Conservation (phyloP, 441 rosid species). For the Populus tomentosa region DNA sequence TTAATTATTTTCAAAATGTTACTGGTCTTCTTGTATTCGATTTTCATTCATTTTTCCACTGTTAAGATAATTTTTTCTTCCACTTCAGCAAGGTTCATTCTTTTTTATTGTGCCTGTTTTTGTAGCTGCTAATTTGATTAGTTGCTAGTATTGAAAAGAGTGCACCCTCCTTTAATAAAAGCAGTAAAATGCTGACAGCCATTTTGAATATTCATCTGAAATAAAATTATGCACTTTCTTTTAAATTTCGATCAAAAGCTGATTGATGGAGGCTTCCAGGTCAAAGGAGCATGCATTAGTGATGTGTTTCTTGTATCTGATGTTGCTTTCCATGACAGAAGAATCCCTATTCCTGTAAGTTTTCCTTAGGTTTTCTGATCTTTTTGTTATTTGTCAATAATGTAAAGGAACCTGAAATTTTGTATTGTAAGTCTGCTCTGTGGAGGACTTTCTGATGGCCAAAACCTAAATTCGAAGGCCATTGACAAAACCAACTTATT, state of each 20-base stretch:
- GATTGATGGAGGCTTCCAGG: slow-evolving; percentile 39
- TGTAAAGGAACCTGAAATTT: not conserved
- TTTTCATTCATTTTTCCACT: not conserved
- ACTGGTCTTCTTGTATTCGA: not conserved
- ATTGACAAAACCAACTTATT: not conserved
- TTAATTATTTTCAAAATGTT: not conserved
- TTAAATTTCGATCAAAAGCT: not conserved
- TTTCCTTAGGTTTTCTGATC: slow-evolving; percentile 7
- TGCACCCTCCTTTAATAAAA: not conserved
- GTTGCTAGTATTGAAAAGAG: not conserved
- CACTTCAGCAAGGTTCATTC: not conserved
- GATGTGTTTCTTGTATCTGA: slow-evolving; percentile 76
- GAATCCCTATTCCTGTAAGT: slow-evolving; percentile 90
- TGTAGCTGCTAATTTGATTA: not conserved
- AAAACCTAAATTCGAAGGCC: slow-evolving; percentile 5
- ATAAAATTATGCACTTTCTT: not conserved
- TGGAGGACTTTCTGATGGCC: not conserved
- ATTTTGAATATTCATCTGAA: not conserved
- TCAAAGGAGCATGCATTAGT: slow-evolving; percentile 80
- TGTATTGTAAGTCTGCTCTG: not conserved
- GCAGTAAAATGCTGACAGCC: not conserved
- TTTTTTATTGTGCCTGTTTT: not conserved
- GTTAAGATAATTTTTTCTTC: not conserved
- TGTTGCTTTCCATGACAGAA: slow-evolving; percentile 90
- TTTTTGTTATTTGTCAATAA: not conserved